Evolutionary conservation across 257 asterid species (phyloP).

Genomic region (Solanum dulcamara): DNA sequence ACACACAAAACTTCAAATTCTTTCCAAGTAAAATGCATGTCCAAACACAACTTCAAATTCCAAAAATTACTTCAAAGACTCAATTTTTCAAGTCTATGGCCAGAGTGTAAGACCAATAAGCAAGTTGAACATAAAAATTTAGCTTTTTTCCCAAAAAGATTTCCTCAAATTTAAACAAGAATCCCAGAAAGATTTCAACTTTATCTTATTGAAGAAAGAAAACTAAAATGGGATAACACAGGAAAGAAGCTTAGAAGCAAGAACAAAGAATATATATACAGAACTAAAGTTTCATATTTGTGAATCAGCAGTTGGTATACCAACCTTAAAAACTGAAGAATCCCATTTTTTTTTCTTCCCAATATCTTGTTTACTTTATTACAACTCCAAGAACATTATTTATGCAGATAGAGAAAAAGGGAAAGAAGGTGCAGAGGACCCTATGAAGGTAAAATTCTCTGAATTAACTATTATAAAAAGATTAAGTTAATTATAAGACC

Average conservation of each 20-base stretch:
- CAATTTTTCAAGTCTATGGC: neutral
- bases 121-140: neutral
- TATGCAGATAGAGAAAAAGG: constrained; percentile 5
- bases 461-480: constrained; percentile 9
- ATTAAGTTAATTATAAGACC: neutral
- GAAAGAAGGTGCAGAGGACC: constrained; percentile 6
- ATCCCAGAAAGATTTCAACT: neutral
- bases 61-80: neutral
- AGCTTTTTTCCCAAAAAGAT: neutral
- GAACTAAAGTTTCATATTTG: neutral
- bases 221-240: constrained; percentile 3
- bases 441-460: neutral
- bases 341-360: neutral
- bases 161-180: neutral
- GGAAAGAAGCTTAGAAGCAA: neutral
- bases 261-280: neutral
- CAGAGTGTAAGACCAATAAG: neutral
- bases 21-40: too few species aligned
- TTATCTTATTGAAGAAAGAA: neutral
- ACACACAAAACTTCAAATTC: too few species aligned
- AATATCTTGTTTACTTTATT: neutral
- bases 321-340: constrained; percentile 22
- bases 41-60: too few species aligned
- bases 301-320: neutral
- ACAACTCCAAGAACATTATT: constrained; percentile 2